Evolutionary conservation across 495 filamentous ascomycete species (phyloP), one percentile per base, ranked within the genome.

Genomic region (Aspergillus bridgeri): DNA sequence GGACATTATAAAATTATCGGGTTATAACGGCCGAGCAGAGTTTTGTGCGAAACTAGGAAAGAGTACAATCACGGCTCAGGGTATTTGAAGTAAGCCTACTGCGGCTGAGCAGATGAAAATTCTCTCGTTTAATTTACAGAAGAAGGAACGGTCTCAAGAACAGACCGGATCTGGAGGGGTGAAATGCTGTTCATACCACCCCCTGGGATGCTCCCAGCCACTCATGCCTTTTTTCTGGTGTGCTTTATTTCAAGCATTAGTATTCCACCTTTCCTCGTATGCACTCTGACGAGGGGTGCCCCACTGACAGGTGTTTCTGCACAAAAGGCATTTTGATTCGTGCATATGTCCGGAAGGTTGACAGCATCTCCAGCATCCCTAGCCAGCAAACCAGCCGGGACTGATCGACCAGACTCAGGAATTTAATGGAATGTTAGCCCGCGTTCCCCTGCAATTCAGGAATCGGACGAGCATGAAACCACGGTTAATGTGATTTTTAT

Each of bases 251-350:
- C 3, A 18, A 17, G 45, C 18, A 20, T 47, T 47, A 47, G 3
- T 20, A 47, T 20, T 47, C 45, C 18, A 15, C 18, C 45, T 8
- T 19, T 8, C 19, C 50, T n/a, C 29, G n/a, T 24, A 33, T 22
- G 50, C 19, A 24, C n/a, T 17, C 23, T 24, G 9, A 24, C 17
- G 48, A 24, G 20, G 29, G 51, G 23, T 42, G 60, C 56, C 60
- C 60, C 60, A 61, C 60, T 53, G 23, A 49, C 53, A 43, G 44
- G 57, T 25, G 43, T 49, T 29, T 46, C 27, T 54, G 51, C 11
- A 23, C 21, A 15, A n/a, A 38, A 6, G 6, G 19, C 9, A 24
- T n/a, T 51, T 46, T 60, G 42, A 54, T 60, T 60, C 58, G 58
- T 50, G 22, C 52, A 18, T 42, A 17, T 42, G 23, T 13, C 33